Evolutionary conservation across 2,329 filamentous ascomycete species (phyloP), one percentile per base, ranked within the genome.

Genomic region (Tolypocladium ophioglossoides): DNA sequence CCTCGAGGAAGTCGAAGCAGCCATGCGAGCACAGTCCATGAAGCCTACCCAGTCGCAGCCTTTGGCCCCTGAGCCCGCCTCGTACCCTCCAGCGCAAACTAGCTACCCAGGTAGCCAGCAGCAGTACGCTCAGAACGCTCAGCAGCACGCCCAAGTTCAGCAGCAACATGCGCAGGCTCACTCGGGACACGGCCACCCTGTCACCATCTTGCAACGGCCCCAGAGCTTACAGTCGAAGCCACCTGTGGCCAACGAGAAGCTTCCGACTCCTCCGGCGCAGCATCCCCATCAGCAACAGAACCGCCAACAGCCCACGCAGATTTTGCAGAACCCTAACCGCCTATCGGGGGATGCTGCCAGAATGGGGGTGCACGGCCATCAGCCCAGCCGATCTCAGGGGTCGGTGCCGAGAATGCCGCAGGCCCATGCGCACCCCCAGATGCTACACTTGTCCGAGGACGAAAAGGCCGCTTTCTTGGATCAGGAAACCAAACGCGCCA

Each of bases 1-100:
- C 64, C 71, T 99, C 64, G 94, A 97, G 68, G 94, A 99, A 73
- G 91, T 99, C 22, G 94, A 99, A 73, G 92, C 92, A 53, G 85
- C 90, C 59, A 91, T 99, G 86, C 83, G 88, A 56, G 78, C 81
- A 37, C 86, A 91, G 61, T 73, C 82, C 35, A 79, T 81, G 62
- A 78, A 78, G 57, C 72, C 75, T 12, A 63, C 72, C 12, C 67
- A 60, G 34, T 16, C 58, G 20, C 64, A 72, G 54, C 66, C 70
- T 9, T 59, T 70, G 20, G 64, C 68, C 39, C 66, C 68, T 20
- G 63, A 72, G 37, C 62, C 66, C 56, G 39, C 61, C 57, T 47
- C 62, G 8, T 65, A 66, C 51, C 59, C 63, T 38, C 66, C 67
- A 24, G 56, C 57, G 1, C 57, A 59, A 50, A 51, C 64, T 11